Percentiles rank a stretch among this genome's conserved stretches.
Evolutionary conservation across 108 stramenopile species (phyloP).

Genomic region (Cafeteria roenbergensis): DNA sequence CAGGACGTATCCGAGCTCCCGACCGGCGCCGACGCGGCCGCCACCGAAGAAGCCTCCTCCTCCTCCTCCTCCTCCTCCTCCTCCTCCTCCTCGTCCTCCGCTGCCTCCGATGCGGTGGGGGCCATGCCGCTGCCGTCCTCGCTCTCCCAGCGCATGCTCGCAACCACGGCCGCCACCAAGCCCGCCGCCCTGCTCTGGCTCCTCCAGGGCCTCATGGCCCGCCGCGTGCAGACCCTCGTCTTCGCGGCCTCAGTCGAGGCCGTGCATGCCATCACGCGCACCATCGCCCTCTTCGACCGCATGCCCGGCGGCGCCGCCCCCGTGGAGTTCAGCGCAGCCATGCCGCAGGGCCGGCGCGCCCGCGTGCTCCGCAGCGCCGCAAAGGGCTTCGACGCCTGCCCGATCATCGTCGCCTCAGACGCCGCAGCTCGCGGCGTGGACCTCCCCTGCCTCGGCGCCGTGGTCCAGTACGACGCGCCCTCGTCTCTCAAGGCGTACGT

Average conservation of each 20-base stretch:
- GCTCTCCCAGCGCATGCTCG: too few relatives aligned
- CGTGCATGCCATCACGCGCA: conserved; percentile 70
- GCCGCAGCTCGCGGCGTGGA: conserved; percentile 21
- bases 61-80: too few relatives aligned
- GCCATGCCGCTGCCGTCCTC: too few relatives aligned
- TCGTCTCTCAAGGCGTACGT: conserved; percentile 8
- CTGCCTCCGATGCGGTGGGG: too few relatives aligned
- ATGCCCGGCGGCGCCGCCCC: neutral
- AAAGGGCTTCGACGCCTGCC: conserved; percentile 10
- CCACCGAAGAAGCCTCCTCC: neutral
- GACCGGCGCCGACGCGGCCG: neutral
- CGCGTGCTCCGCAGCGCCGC: neutral
- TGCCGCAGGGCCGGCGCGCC: neutral
- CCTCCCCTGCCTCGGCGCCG: conserved; percentile 7
- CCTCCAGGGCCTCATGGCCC: too few relatives aligned
- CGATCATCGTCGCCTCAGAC: conserved; percentile 17
- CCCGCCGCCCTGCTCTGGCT: too few relatives aligned
- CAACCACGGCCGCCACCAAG: too few relatives aligned
- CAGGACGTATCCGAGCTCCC: conserved; percentile 2
- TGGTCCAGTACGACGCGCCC: conserved; percentile 15
- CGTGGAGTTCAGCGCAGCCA: neutral
- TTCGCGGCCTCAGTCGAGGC: conserved; percentile 86
- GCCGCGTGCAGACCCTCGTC: conserved; percentile 48
- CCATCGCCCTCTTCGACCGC: conserved; percentile 55
- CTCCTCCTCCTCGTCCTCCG: too few relatives aligned